These are phyloP conservation scores for Gamsiella multidivaricata DNA, from an alignment of 192 early-diverging fungal genomes.

Conservation along the genomic window DNA sequence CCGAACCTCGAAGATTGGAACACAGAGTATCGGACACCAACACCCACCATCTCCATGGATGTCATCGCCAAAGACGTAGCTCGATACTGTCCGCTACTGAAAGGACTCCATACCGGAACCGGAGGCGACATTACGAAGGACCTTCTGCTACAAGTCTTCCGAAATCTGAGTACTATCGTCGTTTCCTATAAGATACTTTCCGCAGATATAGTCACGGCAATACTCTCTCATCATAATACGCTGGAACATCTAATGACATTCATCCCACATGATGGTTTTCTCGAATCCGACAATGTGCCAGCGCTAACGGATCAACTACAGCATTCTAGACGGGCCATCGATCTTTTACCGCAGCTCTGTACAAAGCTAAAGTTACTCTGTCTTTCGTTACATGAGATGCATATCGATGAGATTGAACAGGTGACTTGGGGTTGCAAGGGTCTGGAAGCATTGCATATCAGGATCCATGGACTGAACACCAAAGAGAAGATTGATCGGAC, in stretches of 20 bases:
- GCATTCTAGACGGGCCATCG: background rate
- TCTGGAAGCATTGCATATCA: background rate
- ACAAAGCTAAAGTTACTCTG: background rate
- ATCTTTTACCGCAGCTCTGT: background rate
- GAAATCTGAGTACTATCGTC: background rate
- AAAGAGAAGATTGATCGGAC: background rate
- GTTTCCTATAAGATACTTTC: background rate
- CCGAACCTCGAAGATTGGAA: constrained; percentile 3
- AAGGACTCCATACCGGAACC: background rate
- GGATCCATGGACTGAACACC: constrained; percentile 8
- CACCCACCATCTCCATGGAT: too few species aligned
- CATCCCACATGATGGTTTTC: background rate
- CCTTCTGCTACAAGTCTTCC: background rate
- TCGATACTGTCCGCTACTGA: background rate
- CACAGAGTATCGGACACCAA: background rate
- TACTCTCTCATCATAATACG: background rate
- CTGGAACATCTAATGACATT: background rate
- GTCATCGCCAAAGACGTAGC: background rate
- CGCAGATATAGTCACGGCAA: constrained; percentile 1
- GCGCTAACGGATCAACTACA: background rate
- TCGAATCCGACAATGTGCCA: background rate
- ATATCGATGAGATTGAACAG: constrained; percentile 21
- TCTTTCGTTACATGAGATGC: constrained; percentile 8
- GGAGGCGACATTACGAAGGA: background rate
- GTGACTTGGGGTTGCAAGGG: background rate